A percentile compares a stretch with the other conserved stretches of the same genome.
These are phyloP conservation scores for Trametes maxima DNA, from an alignment of 768 basidiomycete genomes.

Conservation along the genomic window DNA sequence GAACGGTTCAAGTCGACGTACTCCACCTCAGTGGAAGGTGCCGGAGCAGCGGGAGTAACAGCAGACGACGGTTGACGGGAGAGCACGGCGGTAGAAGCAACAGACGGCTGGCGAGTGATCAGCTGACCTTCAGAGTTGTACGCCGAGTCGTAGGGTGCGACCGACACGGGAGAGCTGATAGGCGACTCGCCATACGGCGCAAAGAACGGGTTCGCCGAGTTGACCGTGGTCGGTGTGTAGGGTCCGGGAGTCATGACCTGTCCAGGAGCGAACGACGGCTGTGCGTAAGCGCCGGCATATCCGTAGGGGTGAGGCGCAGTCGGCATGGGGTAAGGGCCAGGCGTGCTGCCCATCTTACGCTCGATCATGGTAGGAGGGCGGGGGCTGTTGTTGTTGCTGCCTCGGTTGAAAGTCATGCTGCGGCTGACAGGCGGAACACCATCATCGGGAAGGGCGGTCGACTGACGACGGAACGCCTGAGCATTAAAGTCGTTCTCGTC, in stretches of 20 bases:
- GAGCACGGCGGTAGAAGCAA: slow-evolving; percentile 13
- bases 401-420: slow-evolving; percentile 37
- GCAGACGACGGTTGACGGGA: slow-evolving; percentile 31
- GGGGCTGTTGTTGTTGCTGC: slow-evolving; percentile 36
- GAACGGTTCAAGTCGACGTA: slow-evolving; percentile 69
- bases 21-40: slow-evolving; percentile 36
- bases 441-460: slow-evolving; percentile 61
- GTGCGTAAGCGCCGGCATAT: slow-evolving; percentile 17
- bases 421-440: slow-evolving; percentile 34
- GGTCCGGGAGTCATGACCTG: slow-evolving; percentile 32
- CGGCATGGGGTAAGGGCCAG: slow-evolving; percentile 8
- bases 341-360: slow-evolving; percentile 36
- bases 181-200: slow-evolving; percentile 43
- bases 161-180: slow-evolving; percentile 36
- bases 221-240: slow-evolving; percentile 28
- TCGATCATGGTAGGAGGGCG: slow-evolving; percentile 67
- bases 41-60: slow-evolving; percentile 23
- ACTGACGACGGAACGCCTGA: slow-evolving; percentile 61
- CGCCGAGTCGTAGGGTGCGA: slow-evolving; percentile 29
- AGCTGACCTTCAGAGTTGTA: slow-evolving; percentile 34
- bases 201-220: slow-evolving; percentile 43
- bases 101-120: slow-evolving; percentile 25
- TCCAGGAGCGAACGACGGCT: slow-evolving; percentile 40
- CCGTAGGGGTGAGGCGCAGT: slow-evolving; percentile 13
- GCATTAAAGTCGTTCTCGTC: slow-evolving; percentile 50